These are phyloP conservation scores for Neurospora sp. DNA, from an alignment of 495 filamentous ascomycete species.

Conservation along the genomic window DNA sequence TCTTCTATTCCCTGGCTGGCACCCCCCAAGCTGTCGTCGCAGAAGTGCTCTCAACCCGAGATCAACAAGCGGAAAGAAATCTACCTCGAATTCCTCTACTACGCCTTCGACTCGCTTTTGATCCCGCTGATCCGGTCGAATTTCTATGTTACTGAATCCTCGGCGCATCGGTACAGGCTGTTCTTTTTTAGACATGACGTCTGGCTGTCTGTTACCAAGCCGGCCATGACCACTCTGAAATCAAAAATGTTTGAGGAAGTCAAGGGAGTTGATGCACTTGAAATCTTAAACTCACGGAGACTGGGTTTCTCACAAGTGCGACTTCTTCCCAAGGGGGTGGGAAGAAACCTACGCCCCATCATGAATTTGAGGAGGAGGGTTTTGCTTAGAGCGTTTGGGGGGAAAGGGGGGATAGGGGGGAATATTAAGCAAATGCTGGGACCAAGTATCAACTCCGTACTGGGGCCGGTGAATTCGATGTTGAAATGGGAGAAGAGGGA, in stretches of 20 bases:
- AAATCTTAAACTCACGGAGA: conserved; percentile 47
- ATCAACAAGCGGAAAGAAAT: conserved; percentile 67
- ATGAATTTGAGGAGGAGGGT: conserved; percentile 67
- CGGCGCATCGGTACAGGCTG: conserved; percentile 63
- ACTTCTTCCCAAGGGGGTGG: conserved; percentile 58
- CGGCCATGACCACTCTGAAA: conserved; percentile 51
- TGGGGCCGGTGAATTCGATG: conserved; percentile 66
- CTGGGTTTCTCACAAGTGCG: conserved; percentile 75
- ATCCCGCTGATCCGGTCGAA: conserved; percentile 79
- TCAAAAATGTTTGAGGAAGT: conserved; percentile 66
- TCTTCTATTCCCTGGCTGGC: conserved; percentile 62
- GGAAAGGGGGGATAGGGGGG: not conserved
- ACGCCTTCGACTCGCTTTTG: conserved; percentile 80
- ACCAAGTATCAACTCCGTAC: conserved; percentile 68
- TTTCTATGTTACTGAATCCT: conserved; percentile 93
- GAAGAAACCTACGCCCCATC: conserved; percentile 55
- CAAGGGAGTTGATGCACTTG: conserved; percentile 43
- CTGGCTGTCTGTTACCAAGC: conserved; percentile 69
- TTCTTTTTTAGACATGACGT: conserved; percentile 95
- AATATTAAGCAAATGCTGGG: conserved; percentile 46
- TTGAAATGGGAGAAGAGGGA: conserved; percentile 66
- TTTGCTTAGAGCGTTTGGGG: conserved; percentile 25
- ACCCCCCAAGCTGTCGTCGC: conserved; percentile 30
- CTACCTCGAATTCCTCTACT: conserved; percentile 80
- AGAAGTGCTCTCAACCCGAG: conserved; percentile 62